Base-by-base conservation (phyloP, 805 yeast species). In the Wickerhamiella occidentalis region DNA sequence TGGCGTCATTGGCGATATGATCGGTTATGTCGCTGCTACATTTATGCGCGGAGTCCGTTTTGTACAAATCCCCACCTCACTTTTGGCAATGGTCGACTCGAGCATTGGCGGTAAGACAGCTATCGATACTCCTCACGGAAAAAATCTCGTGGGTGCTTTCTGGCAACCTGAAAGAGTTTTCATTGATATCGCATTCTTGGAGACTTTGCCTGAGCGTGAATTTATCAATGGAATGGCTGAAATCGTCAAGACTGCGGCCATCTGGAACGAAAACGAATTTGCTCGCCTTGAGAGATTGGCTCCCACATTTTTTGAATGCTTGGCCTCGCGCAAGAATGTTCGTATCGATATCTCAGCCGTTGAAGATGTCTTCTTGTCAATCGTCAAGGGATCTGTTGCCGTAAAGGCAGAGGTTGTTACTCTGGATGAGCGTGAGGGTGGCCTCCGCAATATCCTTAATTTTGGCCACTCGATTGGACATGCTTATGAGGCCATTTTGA, bases 41-140 rank as follows among this genome's bases (percentile, higher is more conserved):
- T 92, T 92, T 65, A 92, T 92, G 98, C 77, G 98, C 64, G 98
- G 98, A 51, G 94, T 92, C 7, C 75, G 95, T 54, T 86, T 87
- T 51, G 80, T 87, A 40, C 98, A 92, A 66, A 74, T 92, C 25
- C 98, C 98, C 50, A 92, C 98, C 6, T 84, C 95, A 29, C 68
- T 92, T 55, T 73, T 92, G 54, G 82, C 98, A 7, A 92, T 92
- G 98, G 98, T 92, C 29, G 98, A 92, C 65, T 87, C 96, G 9
- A 85, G 96, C 3, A 86, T 92, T 58, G 98, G 98, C 52, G 98
- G 98, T 38, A 92, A 92, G 65, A 92, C 98, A 40, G 98, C 98
- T 37, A 88, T 92, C 51, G 98, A 92, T 64, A 88, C 96, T 12
- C 95, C 96, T 1, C 66, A 82, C 55, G 98, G 98, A 42, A 92